Evolutionary conservation across 345 rosid species (phyloP).

Genomic region (Citropsis articulata): DNA sequence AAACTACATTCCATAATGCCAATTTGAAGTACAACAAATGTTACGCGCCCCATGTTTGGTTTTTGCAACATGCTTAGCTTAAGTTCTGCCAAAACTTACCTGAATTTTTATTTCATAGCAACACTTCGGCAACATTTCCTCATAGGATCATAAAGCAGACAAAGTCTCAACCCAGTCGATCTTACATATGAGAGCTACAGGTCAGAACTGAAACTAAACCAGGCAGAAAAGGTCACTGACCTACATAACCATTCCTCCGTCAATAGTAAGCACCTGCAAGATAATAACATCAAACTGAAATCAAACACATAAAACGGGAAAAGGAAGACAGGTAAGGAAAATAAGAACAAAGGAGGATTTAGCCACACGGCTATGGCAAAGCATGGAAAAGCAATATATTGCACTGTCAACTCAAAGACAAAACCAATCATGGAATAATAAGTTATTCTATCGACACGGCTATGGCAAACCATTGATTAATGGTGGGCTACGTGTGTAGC

Average conservation of each 20-base stretch:
- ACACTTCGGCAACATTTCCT: slow-evolving; percentile 10
- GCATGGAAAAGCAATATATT: background rate
- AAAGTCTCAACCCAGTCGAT: background rate
- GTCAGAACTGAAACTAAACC: slow-evolving; percentile 1
- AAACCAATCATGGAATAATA: background rate
- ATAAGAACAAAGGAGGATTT: background rate
- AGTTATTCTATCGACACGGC: too few relatives aligned
- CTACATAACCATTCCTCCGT: slow-evolving; percentile 96
- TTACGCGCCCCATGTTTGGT: background rate
- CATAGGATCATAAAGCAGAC: background rate
- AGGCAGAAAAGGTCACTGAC: background rate
- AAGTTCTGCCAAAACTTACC: slow-evolving; percentile 15
- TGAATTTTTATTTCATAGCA: slow-evolving; percentile 14
- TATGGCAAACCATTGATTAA: too few relatives aligned
- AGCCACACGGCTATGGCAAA: background rate
- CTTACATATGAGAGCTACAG: background rate
- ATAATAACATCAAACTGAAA: slow-evolving; percentile 6
- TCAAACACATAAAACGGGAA: background rate
- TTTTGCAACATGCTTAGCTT: background rate
- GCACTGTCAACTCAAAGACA: background rate
- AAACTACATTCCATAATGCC: background rate
- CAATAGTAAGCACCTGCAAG: slow-evolving; percentile 79
- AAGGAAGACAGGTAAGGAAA: background rate
- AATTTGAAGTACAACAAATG: background rate
- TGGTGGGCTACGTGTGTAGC: background rate